phyloP scores from a whole-genome alignment of 495 filamentous ascomycete genomes.

The Xylaria cubensis region DNA sequence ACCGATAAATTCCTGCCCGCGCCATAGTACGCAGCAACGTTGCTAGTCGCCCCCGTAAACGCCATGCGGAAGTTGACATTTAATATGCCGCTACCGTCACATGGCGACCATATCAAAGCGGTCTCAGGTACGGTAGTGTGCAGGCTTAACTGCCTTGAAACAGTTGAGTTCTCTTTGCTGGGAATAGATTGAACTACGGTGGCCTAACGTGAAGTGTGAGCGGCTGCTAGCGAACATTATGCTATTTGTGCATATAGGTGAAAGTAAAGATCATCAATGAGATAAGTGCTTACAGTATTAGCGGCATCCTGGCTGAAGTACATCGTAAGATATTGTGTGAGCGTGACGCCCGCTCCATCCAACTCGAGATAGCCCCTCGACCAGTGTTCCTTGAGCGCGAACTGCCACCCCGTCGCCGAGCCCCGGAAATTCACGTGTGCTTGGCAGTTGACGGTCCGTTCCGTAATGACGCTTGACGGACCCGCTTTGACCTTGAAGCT shows the following conservation, averaged over 20 bases:
- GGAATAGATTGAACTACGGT: conserved; percentile 5
- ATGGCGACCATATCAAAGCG: conserved; percentile 12
- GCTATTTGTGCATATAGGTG: no score
- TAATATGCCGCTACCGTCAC: background rate
- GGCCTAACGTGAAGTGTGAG: background rate
- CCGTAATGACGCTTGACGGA: background rate
- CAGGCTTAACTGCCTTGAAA: conserved; percentile 10
- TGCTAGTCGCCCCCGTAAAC: background rate
- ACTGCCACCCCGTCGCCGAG: conserved; percentile 16
- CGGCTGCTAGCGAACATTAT: background rate
- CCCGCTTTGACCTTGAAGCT: conserved; percentile 12
- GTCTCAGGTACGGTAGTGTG: conserved; percentile 15
- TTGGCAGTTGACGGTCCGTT: conserved; percentile 16
- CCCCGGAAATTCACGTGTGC: background rate
- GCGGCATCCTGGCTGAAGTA: conserved; percentile 21
- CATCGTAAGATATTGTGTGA: conserved; percentile 16
- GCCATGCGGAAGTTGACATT: conserved; percentile 21
- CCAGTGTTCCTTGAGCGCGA: conserved; percentile 20
- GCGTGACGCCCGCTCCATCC: conserved; percentile 7
- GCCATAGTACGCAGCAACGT: conserved; percentile 15
- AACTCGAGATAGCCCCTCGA: conserved; percentile 10
- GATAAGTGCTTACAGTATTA: background rate
- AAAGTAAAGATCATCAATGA: background rate
- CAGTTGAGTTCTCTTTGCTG: background rate
- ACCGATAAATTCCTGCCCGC: background rate